Base-by-base conservation (phyloP, 495 filamentous ascomycete genomes). In the Neurospora sp. region DNA sequence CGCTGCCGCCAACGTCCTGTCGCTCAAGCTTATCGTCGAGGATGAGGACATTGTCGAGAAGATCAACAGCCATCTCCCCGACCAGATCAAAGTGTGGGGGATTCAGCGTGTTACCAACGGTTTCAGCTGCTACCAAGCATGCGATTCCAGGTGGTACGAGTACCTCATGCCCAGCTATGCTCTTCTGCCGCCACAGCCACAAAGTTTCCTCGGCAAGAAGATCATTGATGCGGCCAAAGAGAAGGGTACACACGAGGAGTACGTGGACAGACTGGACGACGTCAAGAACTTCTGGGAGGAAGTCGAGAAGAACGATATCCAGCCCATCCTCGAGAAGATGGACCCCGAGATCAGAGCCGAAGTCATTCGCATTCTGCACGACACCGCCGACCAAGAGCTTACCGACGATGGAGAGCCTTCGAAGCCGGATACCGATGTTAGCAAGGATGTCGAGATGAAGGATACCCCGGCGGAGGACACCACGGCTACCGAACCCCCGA, bases 1-100 rank as follows among this genome's bases (percentile, higher is more conserved):
- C 80, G 96, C 96, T 2, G 96, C 96, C 3, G 96, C 96, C 11
- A 99, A 99, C 81, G 90, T 98, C 70, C 91, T 99, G 42, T 97
- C 94, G 6, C 84, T 99, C 73, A 99, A 99, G 82, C 86, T 99
- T 72, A 98, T 99, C 77, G 89, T 97, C 44, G 95, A 98, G 80
- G 96, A 98, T 75, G 85, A 88, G 4, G 90, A 96, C 75, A 88
- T 97, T 70, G 90, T 98, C 37, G 82, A 93, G 70, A 97, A 92
- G 82, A 97, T 99, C 86, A 99, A 99, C 80, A 86, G 89, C 35
- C 81, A 93, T 69, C 87, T 99, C 37, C 91, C 91, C 27, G 85
- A 91, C 2, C 96, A 98, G 81, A 98, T 99, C 72, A 88, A 95
- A 11, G 88, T 99, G 11, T 99, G 96, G 96, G 96, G 93, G 9